Evolutionary conservation across 148 eudicot species (phyloP), one percentile per base, ranked within the genome.

Genomic region (Beta vulgaris): DNA sequence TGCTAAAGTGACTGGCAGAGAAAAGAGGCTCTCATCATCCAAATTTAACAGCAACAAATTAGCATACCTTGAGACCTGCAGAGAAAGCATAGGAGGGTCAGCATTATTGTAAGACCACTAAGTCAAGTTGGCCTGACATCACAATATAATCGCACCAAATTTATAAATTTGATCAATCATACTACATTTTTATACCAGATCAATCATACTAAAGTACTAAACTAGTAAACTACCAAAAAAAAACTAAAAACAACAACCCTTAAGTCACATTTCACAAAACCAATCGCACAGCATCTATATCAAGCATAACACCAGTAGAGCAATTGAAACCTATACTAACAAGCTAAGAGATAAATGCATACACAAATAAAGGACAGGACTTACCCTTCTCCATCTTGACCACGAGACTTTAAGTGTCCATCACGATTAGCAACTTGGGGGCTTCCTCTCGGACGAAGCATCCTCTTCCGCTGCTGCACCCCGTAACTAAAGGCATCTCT

Each of bases 361-460:
- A 25, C 51, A 59, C 44, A 26, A 39, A 36, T 21, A 72, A 32
- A 71, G 26, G 61, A 68, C 8, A 23, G 48, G 59, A 29, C 78
- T 60, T 88, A 95, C 99, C 96, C 98, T 68, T 95, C 99, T 64
- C 79, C 89, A 23, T 92, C 98, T 63, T 88, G 89, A 72, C 82
- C 71, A 46, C 82, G 91, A 43, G 97, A 75, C 84, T 87, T 92
- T 35, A 82, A 84, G 48, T 97, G 97, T n/a, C 87, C 84, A 71
- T 91, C 96, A 57, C 90, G 90, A 54, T 82, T 90, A 28, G 84
- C 87, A 63, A 82, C 76, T 83, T 89, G 95, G 71, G 97, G 96
- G 74, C 96, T 90, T 43, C 91, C 93, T 84, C 96, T 90, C 3
- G 97, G 94, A 31, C 96, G 98, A 75, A 92, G 92, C 98, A 92